A percentile compares a stretch with the other conserved stretches of the same genome.
phyloP scores from a whole-genome alignment of 106 monocot species.

The Triglochin maritima region DNA sequence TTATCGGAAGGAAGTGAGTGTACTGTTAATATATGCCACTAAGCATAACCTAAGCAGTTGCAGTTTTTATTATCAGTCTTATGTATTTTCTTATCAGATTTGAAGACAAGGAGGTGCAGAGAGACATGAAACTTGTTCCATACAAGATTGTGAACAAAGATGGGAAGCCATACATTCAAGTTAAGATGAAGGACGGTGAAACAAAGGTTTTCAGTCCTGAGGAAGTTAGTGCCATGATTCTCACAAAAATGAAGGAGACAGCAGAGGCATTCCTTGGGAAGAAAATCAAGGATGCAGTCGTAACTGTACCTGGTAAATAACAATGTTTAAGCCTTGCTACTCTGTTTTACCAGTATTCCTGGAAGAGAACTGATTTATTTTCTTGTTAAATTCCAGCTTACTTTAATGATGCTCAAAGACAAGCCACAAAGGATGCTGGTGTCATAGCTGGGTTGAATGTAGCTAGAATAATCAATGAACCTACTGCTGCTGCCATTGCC shows the following conservation, averaged over 20 bases:
- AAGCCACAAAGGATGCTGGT: slow-evolving; percentile 33
- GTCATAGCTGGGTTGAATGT: slow-evolving; percentile 27
- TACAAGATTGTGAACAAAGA: slow-evolving; percentile 31
- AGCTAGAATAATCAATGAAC: slow-evolving; percentile 28
- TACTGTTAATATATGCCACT: neutral
- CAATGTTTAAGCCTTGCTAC: neutral
- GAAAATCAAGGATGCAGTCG: slow-evolving; percentile 30
- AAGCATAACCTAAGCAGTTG: neutral
- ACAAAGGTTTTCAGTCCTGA: slow-evolving; percentile 29
- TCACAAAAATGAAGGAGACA: slow-evolving; percentile 29
- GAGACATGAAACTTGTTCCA: slow-evolving; percentile 17
- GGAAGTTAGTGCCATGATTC: slow-evolving; percentile 29
- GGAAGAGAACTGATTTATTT: neutral
- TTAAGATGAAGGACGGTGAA: slow-evolving; percentile 22
- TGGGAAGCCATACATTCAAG: slow-evolving; percentile 29
- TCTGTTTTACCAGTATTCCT: neutral
- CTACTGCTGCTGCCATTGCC: slow-evolving; percentile 31
- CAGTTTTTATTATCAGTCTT: neutral
- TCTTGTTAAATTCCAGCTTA: slow-evolving; percentile 13
- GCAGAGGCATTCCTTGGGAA: slow-evolving; percentile 29
- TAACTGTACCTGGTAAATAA: slow-evolving; percentile 25
- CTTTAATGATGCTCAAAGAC: slow-evolving; percentile 34
- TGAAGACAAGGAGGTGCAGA: slow-evolving; percentile 26
- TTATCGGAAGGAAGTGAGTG: slow-evolving; percentile 33
- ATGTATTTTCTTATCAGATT: slow-evolving; percentile 6